phyloP scores from a whole-genome alignment of 148 eudicot genomes.

The Simmondsia chinensis region DNA sequence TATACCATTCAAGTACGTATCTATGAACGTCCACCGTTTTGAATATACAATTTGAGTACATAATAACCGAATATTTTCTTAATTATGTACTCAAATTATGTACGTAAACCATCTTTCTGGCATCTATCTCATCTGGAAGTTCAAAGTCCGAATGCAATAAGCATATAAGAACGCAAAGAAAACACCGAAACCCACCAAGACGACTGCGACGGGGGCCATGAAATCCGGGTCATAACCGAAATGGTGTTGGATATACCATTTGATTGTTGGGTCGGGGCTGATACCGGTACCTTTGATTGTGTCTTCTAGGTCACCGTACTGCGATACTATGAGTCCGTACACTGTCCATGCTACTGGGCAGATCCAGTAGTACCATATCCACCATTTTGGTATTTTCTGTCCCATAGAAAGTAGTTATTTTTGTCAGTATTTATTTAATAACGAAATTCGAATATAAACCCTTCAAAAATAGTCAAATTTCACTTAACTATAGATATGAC shows the following conservation, averaged over 20 bases:
- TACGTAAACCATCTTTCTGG: too few species aligned
- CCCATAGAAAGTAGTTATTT: too few species aligned
- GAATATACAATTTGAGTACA: too few species aligned
- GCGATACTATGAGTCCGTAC: constrained; percentile 75
- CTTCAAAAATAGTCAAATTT: too few species aligned
- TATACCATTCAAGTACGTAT: too few species aligned
- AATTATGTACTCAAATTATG: too few species aligned
- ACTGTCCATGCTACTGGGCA: constrained; percentile 98
- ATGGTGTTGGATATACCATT: constrained; percentile 39
- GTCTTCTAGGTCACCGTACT: constrained; percentile 57
- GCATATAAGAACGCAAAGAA: constrained; percentile 90
- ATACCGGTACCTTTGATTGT: constrained; percentile 42
- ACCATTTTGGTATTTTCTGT: constrained; percentile 97
- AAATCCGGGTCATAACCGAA: constrained; percentile 75
- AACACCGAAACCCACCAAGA: constrained; percentile 57
- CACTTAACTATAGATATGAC: too few species aligned
- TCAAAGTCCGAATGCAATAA: constrained; percentile 71
- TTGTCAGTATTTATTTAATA: background rate
- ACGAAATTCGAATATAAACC: too few species aligned
- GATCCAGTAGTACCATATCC: constrained; percentile 98
- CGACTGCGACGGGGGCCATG: constrained; percentile 74
- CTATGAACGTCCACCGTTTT: too few species aligned
- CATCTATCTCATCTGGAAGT: constrained; percentile 82
- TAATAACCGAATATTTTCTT: too few species aligned
- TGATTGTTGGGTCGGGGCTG: constrained; percentile 21